These are phyloP conservation scores for Fusarium sp. DNA, from an alignment of 2,329 filamentous ascomycete species.

Conservation along the genomic window DNA sequence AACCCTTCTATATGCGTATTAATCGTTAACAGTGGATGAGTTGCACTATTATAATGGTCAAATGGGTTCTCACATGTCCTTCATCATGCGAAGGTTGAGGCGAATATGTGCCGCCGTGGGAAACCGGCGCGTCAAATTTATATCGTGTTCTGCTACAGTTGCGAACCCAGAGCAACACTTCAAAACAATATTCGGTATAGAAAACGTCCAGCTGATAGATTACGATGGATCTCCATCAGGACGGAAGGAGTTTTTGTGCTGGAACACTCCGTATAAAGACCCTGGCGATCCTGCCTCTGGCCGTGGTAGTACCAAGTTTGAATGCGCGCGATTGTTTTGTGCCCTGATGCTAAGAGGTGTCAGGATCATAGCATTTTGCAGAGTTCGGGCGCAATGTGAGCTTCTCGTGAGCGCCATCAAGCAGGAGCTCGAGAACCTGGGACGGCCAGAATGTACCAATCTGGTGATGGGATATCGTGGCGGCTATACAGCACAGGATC, in stretches of 20 bases:
- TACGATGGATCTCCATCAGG: constrained; percentile 92
- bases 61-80: constrained; percentile 91
- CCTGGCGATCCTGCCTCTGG: constrained; percentile 87
- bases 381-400: constrained; percentile 89
- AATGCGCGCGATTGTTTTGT: constrained; percentile 91
- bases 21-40: constrained; percentile 70
- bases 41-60: constrained; percentile 96
- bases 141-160: constrained; percentile 96
- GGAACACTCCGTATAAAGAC: constrained; percentile 96
- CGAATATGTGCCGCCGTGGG: constrained; percentile 91
- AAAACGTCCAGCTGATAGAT: constrained; percentile 82
- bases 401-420: constrained; percentile 82
- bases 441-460: constrained; percentile 76
- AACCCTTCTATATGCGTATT: background rate
- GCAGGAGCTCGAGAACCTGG: constrained; percentile 76
- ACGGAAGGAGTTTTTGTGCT: constrained; percentile 93
- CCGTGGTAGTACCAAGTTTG: constrained; percentile 80
- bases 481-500: constrained; percentile 91
- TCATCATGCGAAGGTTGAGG: constrained; percentile 90
- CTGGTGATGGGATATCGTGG: constrained; percentile 96
- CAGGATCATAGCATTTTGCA: constrained; percentile 91
- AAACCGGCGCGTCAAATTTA: constrained; percentile 85
- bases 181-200: constrained; percentile 89
- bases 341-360: constrained; percentile 89
- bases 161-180: constrained; percentile 94